Conservation (phyloP, 495 filamentous ascomycete species). For the Staphylotrichum tortipilum region DNA sequence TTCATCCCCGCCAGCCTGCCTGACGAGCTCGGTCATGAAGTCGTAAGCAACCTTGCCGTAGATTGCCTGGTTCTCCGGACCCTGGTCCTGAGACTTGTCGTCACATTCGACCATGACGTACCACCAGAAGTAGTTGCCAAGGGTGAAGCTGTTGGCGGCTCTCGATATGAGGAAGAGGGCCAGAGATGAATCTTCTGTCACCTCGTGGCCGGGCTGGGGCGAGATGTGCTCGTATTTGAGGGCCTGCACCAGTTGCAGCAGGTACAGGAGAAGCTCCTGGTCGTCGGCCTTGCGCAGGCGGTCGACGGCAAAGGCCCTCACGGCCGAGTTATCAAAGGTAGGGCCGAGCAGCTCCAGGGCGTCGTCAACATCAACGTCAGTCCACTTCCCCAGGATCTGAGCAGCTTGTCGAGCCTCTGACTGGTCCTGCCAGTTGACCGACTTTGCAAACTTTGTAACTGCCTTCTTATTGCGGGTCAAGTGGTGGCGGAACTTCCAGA, state of each 20-base stretch:
- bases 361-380: conserved; percentile 94
- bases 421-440: conserved; percentile 85
- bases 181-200: conserved; percentile 73
- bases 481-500: conserved; percentile 96
- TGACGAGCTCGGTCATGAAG: conserved; percentile 78
- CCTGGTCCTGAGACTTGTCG: conserved; percentile 64
- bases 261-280: conserved; percentile 83
- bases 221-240: conserved; percentile 86
- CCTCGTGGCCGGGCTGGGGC: conserved; percentile 47
- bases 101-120: conserved; percentile 95
- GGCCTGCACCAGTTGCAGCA: conserved; percentile 92
- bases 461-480: conserved; percentile 87
- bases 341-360: conserved; percentile 90
- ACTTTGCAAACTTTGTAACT: conserved; percentile 95
- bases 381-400: conserved; percentile 87
- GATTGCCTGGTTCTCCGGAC: conserved; percentile 64
- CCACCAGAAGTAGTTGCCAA: conserved; percentile 96
- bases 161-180: conserved; percentile 82
- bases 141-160: conserved; percentile 73
- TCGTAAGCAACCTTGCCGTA: conserved; percentile 90
- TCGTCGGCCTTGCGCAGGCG: conserved; percentile 86
- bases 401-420: conserved; percentile 81
- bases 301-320: conserved; percentile 89
- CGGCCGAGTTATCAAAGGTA: conserved; percentile 76
- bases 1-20: conserved; percentile 54